Conservation (phyloP, 352 stramenopile genomes). For the Phytophthora aleatoria region DNA sequence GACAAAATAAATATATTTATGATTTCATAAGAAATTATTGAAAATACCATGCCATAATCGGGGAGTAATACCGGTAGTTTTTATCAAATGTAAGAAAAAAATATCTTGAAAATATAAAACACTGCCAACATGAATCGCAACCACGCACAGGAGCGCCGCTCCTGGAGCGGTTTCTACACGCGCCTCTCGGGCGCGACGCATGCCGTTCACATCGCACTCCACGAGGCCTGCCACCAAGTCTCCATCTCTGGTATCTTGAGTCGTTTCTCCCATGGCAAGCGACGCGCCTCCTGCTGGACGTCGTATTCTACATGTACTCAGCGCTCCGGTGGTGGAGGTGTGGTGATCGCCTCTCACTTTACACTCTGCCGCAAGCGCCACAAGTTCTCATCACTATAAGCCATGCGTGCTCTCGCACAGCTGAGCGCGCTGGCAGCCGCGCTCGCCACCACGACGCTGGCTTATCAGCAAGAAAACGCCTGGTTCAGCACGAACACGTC, state of each 20-base stretch:
- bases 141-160: too few relatives aligned
- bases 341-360: not conserved
- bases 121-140: too few relatives aligned
- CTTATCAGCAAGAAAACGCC: too few relatives aligned
- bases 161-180: not conserved
- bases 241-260: not conserved
- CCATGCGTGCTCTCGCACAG: not conserved
- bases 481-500: not conserved
- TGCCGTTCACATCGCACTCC: not conserved
- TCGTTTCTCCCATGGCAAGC: not conserved
- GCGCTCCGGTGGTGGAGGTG: not conserved
- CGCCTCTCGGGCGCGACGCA: not conserved
- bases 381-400: not conserved
- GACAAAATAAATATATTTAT: too few relatives aligned
- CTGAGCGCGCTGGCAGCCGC: not conserved
- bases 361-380: not conserved
- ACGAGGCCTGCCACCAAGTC: not conserved
- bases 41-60: too few relatives aligned
- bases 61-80: too few relatives aligned
- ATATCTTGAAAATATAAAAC: too few relatives aligned
- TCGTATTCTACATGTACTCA: not conserved
- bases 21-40: too few relatives aligned
- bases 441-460: not conserved
- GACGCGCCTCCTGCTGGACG: not conserved
- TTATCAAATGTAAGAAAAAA: too few relatives aligned